Percentiles rank a stretch among this genome's conserved stretches.
Evolutionary conservation across 352 stramenopile genomes (phyloP).

Genomic region (Phytophthora capsici): DNA sequence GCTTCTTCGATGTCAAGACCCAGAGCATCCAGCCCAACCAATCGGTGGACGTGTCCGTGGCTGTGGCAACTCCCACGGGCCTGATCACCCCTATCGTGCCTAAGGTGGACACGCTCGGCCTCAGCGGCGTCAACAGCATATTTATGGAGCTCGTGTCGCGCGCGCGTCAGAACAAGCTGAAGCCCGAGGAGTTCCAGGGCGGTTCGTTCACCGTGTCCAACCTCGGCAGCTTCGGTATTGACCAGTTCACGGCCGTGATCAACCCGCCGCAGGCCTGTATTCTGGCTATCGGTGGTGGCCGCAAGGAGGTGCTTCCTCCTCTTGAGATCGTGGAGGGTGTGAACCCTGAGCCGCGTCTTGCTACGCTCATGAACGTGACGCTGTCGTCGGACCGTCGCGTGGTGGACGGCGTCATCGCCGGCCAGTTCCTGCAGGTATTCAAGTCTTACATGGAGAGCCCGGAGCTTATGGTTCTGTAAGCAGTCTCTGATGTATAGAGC

Average conservation of each 20-base stretch:
- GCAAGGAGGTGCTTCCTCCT: slow-evolving; percentile 84
- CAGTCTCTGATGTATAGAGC: slow-evolving; percentile 22
- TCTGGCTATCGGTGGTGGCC: slow-evolving; percentile 96
- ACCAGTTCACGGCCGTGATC: slow-evolving; percentile 98
- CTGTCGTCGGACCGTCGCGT: slow-evolving; percentile 97
- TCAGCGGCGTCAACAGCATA: slow-evolving; percentile 95
- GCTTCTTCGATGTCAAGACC: slow-evolving; percentile 70
- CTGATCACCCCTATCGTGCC: slow-evolving; percentile 99
- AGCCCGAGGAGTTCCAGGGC: slow-evolving; percentile 99
- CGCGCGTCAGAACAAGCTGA: slow-evolving; percentile 96
- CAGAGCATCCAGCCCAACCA: slow-evolving; percentile 83
- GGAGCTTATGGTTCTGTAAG: slow-evolving; percentile 85
- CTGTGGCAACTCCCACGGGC: slow-evolving; percentile 96
- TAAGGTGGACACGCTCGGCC: slow-evolving; percentile 92
- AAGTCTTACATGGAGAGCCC: slow-evolving; percentile 97
- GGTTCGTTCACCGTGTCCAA: slow-evolving; percentile 99
- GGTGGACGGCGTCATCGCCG: slow-evolving; percentile 96
- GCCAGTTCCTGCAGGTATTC: slow-evolving; percentile 96
- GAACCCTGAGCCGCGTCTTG: slow-evolving; percentile 87
- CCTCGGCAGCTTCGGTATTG: slow-evolving; percentile 98
- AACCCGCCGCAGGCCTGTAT: slow-evolving; percentile 99
- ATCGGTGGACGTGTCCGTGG: slow-evolving; percentile 97
- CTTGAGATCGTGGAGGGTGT: slow-evolving; percentile 47
- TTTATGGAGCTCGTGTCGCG: slow-evolving; percentile 98
- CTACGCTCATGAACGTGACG: slow-evolving; percentile 96